phyloP scores from a whole-genome alignment of 1,284 basidiomycete species.

The Anthracocystis panici-leucophaei region DNA sequence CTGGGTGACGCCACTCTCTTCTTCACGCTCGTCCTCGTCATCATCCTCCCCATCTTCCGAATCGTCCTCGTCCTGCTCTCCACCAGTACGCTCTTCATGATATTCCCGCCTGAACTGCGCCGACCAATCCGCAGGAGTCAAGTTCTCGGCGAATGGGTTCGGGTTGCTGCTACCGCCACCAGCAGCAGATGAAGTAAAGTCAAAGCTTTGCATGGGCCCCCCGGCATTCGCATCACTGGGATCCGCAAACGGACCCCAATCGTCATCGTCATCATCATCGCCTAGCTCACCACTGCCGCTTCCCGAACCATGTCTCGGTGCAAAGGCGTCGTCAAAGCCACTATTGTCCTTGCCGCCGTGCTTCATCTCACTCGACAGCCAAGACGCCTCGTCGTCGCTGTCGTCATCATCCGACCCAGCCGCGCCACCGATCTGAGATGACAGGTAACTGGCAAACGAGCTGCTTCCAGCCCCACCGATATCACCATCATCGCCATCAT shows the following conservation, averaged over 20 bases:
- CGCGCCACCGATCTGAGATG: conserved; percentile 64
- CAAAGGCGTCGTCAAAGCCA: conserved; percentile 58
- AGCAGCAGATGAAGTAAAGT: conserved; percentile 25
- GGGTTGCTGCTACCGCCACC: conserved; percentile 11
- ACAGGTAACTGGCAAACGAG: conserved; percentile 67
- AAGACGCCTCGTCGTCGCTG: conserved; percentile 62
- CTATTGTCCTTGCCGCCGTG: conserved; percentile 26
- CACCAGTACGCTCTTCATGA: conserved; percentile 34
- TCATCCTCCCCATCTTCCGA: conserved; percentile 56
- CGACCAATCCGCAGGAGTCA: conserved; percentile 68
- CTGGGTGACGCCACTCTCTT: conserved; percentile 24
- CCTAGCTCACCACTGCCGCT: conserved; percentile 39
- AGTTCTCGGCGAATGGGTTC: conserved; percentile 57
- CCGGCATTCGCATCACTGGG: conserved; percentile 24
- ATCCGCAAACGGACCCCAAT: conserved; percentile 68
- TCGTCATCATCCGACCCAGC: conserved; percentile 61
- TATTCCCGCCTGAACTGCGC: conserved; percentile 60
- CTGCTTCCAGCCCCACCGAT: conserved; percentile 48
- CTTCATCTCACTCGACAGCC: conserved; percentile 57
- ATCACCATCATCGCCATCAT: conserved; percentile 43
- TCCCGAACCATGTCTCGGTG: conserved; percentile 19
- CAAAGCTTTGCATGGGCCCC: conserved; percentile 27
- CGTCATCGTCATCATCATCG: conserved; percentile 60
- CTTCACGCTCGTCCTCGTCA: conserved; percentile 28
- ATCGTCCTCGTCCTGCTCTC: conserved; percentile 44